A percentile compares a stretch with the other conserved stretches of the same genome.
These are phyloP conservation scores for Sclerotinia minor DNA, from an alignment of 2,329 filamentous ascomycete species.

Conservation along the genomic window DNA sequence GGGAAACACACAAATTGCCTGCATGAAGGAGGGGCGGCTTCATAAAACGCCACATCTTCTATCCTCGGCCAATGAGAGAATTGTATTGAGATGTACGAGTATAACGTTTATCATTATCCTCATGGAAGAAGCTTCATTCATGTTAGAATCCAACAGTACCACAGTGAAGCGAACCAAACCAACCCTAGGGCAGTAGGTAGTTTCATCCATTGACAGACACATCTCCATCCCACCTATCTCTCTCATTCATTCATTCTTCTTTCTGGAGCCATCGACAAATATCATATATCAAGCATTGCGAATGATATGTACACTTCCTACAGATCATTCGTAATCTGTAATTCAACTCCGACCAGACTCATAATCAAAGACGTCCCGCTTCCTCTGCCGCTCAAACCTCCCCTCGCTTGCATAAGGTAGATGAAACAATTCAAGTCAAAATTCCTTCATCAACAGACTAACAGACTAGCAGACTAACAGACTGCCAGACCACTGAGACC, in stretches of 20 bases:
- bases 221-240: background rate
- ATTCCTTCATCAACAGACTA: background rate
- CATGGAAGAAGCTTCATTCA: no score
- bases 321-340: background rate
- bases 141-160: background rate
- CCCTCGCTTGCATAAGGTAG: background rate
- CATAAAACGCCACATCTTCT: background rate
- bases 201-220: background rate
- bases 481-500: background rate
- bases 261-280: no score
- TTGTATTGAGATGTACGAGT: background rate
- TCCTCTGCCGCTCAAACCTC: constrained; percentile 4
- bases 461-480: background rate
- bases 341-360: background rate
- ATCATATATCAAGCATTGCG: background rate
- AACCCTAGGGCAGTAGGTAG: background rate
- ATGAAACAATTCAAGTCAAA: constrained; percentile 13
- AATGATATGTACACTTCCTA: no score
- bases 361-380: background rate
- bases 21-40: constrained; percentile 7
- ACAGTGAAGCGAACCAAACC: no score
- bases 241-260: no score
- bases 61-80: background rate
- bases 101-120: no score
- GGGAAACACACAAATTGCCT: background rate